Conservation (phyloP, 345 rosid genomes). For the Sonneratia caseolaris region DNA sequence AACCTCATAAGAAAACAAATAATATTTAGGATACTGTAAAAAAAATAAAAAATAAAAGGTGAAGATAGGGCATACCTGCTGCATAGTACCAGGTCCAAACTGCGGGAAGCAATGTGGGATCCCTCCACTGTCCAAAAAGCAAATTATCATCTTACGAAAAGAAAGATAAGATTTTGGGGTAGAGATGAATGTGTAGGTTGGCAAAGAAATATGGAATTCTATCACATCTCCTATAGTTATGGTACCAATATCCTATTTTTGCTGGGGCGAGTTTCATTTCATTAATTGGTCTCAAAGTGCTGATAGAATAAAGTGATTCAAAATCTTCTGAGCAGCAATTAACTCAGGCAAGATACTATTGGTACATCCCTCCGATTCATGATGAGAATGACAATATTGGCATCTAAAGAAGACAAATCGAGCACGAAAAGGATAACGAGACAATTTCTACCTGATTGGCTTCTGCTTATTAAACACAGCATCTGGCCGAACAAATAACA, state of each 20-base stretch:
- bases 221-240: not conserved
- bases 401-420: not conserved
- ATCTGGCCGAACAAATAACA: constrained; percentile 88
- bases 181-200: not conserved
- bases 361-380: not conserved
- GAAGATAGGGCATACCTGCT: constrained; percentile 47
- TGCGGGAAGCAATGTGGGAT: constrained; percentile 97
- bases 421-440: not conserved
- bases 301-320: not conserved
- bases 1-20: constrained; percentile 4
- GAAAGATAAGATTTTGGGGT: not conserved
- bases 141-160: constrained; percentile 7
- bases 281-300: not conserved
- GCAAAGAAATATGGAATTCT: not conserved
- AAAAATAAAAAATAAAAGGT: not conserved
- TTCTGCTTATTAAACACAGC: constrained; percentile 88
- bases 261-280: not conserved
- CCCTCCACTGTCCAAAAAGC: constrained; percentile 63
- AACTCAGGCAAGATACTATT: not conserved
- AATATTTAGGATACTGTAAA: not conserved
- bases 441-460: constrained; percentile 54
- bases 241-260: not conserved
- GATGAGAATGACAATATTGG: not conserved
- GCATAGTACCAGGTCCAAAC: constrained; percentile 86
- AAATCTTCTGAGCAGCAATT: not conserved